phyloP scores from a whole-genome alignment of 192 early-diverging fungal genomes.

The Coemansia sp. region DNA sequence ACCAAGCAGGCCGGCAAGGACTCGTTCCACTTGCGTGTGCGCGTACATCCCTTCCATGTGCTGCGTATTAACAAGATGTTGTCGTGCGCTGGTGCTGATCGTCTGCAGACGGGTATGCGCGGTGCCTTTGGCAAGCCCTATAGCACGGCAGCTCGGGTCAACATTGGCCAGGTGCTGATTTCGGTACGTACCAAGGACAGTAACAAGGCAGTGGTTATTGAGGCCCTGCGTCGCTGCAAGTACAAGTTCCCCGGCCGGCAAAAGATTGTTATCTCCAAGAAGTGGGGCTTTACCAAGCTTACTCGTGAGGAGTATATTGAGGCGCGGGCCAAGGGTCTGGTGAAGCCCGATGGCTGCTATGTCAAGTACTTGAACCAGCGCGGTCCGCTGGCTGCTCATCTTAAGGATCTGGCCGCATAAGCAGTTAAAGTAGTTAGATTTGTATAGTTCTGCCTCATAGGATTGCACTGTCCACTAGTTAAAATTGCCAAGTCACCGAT shows the following conservation, averaged over 20 bases:
- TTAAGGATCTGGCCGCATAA: conserved; percentile 35
- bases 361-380: conserved; percentile 85
- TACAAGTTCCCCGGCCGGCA: conserved; percentile 99
- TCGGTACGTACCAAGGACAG: conserved; percentile 93
- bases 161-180: conserved; percentile 96
- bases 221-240: conserved; percentile 90
- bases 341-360: conserved; percentile 91
- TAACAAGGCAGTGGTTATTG: conserved; percentile 91
- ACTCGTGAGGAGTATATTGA: conserved; percentile 85
- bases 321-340: conserved; percentile 67
- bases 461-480: neutral
- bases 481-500: too few relatives aligned
- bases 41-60: conserved; percentile 99
- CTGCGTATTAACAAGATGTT: conserved; percentile 99
- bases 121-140: conserved; percentile 98
- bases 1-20: conserved; percentile 96
- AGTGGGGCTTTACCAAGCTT: conserved; percentile 99
- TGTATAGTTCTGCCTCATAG: neutral
- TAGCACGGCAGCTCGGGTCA: conserved; percentile 92
- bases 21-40: conserved; percentile 98
- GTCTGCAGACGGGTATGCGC: conserved; percentile 98
- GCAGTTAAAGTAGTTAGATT: too few relatives aligned
- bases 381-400: conserved; percentile 66
- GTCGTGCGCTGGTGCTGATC: conserved; percentile 98
- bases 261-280: conserved; percentile 99